phyloP scores from a whole-genome alignment of 2,329 filamentous ascomycete genomes.

The Ceratocystis destructans region DNA sequence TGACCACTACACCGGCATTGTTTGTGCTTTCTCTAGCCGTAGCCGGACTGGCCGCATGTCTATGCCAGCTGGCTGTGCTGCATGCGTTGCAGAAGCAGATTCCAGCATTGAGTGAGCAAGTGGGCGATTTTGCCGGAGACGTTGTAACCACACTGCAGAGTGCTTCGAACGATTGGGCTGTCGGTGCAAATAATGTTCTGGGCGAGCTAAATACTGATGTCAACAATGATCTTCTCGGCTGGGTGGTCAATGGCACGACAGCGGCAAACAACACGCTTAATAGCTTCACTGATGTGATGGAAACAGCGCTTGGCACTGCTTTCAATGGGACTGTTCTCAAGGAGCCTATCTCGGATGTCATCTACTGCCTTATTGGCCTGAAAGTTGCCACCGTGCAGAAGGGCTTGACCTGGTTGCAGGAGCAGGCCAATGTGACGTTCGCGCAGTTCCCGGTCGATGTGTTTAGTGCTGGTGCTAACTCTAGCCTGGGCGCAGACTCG shows the following conservation, averaged over 20 bases:
- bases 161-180: slow-evolving; percentile 63
- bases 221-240: slow-evolving; percentile 73
- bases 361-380: slow-evolving; percentile 75
- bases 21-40: slow-evolving; percentile 73
- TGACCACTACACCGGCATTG: slow-evolving; percentile 71
- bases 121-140: slow-evolving; percentile 65
- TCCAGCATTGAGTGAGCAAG: slow-evolving; percentile 58
- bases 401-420: slow-evolving; percentile 84
- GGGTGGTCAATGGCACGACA: slow-evolving; percentile 70
- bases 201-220: slow-evolving; percentile 57
- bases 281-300: slow-evolving; percentile 65
- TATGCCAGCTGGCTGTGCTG: slow-evolving; percentile 72
- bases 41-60: slow-evolving; percentile 67
- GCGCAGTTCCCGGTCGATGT: slow-evolving; percentile 66
- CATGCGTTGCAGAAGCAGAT: slow-evolving; percentile 59
- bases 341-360: slow-evolving; percentile 61
- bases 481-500: slow-evolving; percentile 43
- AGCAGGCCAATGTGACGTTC: slow-evolving; percentile 71
- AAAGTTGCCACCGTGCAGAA: slow-evolving; percentile 77
- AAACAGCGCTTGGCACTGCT: slow-evolving; percentile 55
- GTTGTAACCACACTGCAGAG: slow-evolving; percentile 60
- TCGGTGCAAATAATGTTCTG: slow-evolving; percentile 61
- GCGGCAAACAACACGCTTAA: slow-evolving; percentile 80
- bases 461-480: slow-evolving; percentile 65
- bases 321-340: slow-evolving; percentile 75